These are phyloP conservation scores for Drechmeria coniospora DNA, from an alignment of 2,329 filamentous ascomycete species.

Conservation along the genomic window DNA sequence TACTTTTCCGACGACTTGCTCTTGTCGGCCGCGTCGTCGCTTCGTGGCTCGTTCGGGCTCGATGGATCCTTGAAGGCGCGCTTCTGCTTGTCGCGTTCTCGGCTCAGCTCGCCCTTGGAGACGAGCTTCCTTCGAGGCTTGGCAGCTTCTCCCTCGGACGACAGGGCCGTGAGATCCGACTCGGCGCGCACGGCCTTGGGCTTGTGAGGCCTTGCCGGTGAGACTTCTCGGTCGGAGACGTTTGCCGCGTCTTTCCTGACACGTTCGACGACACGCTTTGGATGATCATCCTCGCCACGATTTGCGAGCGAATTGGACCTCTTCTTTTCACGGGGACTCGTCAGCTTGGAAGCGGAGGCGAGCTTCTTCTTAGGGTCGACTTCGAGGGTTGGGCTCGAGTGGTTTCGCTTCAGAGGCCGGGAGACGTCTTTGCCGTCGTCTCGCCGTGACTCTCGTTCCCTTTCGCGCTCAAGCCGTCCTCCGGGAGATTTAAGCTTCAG, in stretches of 20 bases:
- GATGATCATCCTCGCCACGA: conserved; percentile 30
- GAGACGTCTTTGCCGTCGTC: conserved; percentile 29
- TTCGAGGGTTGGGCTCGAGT: conserved; percentile 33
- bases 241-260: conserved; percentile 39
- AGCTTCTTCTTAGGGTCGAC: conserved; percentile 29
- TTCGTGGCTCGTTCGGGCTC: conserved; percentile 33
- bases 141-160: conserved; percentile 39
- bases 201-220: conserved; percentile 31
- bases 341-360: conserved; percentile 16
- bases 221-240: conserved; percentile 36
- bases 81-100: conserved; percentile 41
- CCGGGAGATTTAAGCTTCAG: conserved; percentile 35
- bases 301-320: conserved; percentile 25
- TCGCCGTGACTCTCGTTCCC: conserved; percentile 25
- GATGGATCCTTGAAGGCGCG: conserved; percentile 36
- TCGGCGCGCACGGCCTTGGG: conserved; percentile 38
- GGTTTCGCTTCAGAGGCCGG: conserved; percentile 28
- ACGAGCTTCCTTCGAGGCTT: conserved; percentile 49
- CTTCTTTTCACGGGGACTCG: conserved; percentile 34
- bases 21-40: conserved; percentile 35
- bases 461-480: conserved; percentile 22
- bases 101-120: conserved; percentile 46
- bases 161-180: conserved; percentile 33
- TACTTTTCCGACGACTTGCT: conserved; percentile 35
- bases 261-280: conserved; percentile 36